A percentile compares a stretch with the other conserved stretches of the same genome.
Evolutionary conservation across 305 asterid genomes (phyloP).

Genomic region (Fraxinus nigra): DNA sequence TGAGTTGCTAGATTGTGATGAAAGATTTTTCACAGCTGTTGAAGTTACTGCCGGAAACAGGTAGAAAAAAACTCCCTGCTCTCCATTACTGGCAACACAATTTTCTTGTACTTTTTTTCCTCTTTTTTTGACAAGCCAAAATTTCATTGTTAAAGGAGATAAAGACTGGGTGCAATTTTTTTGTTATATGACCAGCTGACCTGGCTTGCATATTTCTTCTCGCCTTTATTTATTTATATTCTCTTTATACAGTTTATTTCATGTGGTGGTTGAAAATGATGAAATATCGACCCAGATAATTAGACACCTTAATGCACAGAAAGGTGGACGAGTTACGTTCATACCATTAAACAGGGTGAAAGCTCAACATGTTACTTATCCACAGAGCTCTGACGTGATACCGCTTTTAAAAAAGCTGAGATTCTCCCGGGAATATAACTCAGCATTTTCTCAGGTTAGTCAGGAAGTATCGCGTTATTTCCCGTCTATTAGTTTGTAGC

Average conservation of each 20-base stretch:
- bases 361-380: slow-evolving; percentile 74
- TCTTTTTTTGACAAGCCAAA: slow-evolving; percentile 4
- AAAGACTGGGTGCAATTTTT: background rate
- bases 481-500: slow-evolving; percentile 22
- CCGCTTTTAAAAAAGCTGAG: slow-evolving; percentile 78
- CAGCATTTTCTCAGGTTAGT: slow-evolving; percentile 91
- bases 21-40: slow-evolving; percentile 90
- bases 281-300: slow-evolving; percentile 87
- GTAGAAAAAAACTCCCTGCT: slow-evolving; percentile 29
- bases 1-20: slow-evolving; percentile 95
- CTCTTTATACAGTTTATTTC: slow-evolving; percentile 69
- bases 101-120: background rate
- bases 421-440: slow-evolving; percentile 46
- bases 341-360: slow-evolving; percentile 95
- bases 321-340: slow-evolving; percentile 97
- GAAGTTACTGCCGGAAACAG: slow-evolving; percentile 99
- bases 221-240: slow-evolving; percentile 15
- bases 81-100: slow-evolving; percentile 8
- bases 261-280: slow-evolving; percentile 92
- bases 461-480: slow-evolving; percentile 13
- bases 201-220: slow-evolving; percentile 5
- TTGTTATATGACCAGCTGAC: background rate
- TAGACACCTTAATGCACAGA: slow-evolving; percentile 87
- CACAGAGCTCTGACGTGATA: slow-evolving; percentile 77
- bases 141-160: slow-evolving; percentile 15